Conservation (phyloP, 176 grass and related monocot species). For the Calamus simplicifolius region DNA sequence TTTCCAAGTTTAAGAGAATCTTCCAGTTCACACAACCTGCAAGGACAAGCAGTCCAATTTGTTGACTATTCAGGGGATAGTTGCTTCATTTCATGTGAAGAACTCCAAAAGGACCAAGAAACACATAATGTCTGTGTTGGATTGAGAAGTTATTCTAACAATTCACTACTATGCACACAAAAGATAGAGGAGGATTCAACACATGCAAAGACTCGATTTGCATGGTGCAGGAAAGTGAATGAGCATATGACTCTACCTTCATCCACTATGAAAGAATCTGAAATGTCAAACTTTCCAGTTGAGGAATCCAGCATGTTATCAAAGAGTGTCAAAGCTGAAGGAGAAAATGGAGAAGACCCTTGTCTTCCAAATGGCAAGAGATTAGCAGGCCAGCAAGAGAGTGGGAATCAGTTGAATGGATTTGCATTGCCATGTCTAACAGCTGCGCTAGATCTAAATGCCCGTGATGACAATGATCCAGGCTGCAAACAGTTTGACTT, state of each 20-base stretch:
- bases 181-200: constrained; percentile 7
- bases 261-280: constrained; percentile 19
- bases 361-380: constrained; percentile 34
- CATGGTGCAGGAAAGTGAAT: constrained; percentile 36
- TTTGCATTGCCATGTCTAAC: constrained; percentile 37
- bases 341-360: constrained; percentile 28
- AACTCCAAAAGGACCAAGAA: constrained; percentile 45
- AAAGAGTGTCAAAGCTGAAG: constrained; percentile 27
- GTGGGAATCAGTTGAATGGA: constrained; percentile 24
- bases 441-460: constrained; percentile 64
- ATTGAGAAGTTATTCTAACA: constrained; percentile 41
- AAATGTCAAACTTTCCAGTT: constrained; percentile 26
- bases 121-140: constrained; percentile 29
- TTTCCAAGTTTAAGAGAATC: constrained; percentile 31
- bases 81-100: constrained; percentile 47
- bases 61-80: constrained; percentile 55
- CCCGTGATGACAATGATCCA: constrained; percentile 51
- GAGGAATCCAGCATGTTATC: constrained; percentile 21
- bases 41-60: constrained; percentile 41
- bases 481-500: constrained; percentile 73
- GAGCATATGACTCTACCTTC: constrained; percentile 25
- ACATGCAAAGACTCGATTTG: constrained; percentile 21
- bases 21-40: constrained; percentile 40
- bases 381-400: constrained; percentile 23
- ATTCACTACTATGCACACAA: constrained; percentile 31